Percentiles rank a stretch among this genome's conserved stretches.
phyloP scores from a whole-genome alignment of 2,329 filamentous ascomycete species.

The Colletotrichum lini region DNA sequence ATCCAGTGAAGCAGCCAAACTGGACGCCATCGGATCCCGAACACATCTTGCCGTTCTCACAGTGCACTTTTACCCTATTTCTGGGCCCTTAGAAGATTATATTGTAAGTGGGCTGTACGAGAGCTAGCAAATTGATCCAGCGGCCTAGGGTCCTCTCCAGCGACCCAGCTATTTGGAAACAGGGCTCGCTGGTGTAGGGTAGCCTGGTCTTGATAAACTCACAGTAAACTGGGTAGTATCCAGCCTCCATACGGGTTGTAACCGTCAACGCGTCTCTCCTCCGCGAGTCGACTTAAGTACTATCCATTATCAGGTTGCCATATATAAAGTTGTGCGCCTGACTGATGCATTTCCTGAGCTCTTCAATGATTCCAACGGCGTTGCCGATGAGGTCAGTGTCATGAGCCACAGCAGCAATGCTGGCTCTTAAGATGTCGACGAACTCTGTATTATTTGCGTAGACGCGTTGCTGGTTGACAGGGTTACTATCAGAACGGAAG shows the following conservation, averaged over 20 bases:
- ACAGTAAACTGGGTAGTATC: slow-evolving; percentile 39
- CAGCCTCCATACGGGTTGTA: slow-evolving; percentile 34
- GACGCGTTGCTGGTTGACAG: not conserved
- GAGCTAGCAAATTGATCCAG: slow-evolving; percentile 10
- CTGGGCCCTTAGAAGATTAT: not conserved
- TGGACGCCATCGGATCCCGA: too few relatives aligned
- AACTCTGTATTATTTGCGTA: not conserved
- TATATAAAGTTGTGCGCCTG: slow-evolving; percentile 30
- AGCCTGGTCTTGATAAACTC: slow-evolving; percentile 40
- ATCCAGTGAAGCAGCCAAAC: too few relatives aligned
- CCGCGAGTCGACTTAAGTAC: slow-evolving; percentile 14
- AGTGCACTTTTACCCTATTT: not conserved
- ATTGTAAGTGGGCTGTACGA: slow-evolving; percentile 29
- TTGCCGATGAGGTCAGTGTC: not conserved
- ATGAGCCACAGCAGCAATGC: not conserved
- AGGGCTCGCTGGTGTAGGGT: slow-evolving; percentile 12
- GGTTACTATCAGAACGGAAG: not conserved
- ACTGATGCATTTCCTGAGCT: not conserved
- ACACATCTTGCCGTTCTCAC: too few relatives aligned
- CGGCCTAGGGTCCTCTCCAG: slow-evolving; percentile 30
- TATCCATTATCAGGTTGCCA: slow-evolving; percentile 37
- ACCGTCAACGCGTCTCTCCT: slow-evolving; percentile 28
- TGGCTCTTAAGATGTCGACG: not conserved
- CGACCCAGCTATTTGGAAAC: slow-evolving; percentile 22
- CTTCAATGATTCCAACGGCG: not conserved